Percentiles rank a stretch among this genome's conserved stretches.
Conservation (phyloP, 164 flowering plant genomes). For the Hamamelis virginiana region DNA sequence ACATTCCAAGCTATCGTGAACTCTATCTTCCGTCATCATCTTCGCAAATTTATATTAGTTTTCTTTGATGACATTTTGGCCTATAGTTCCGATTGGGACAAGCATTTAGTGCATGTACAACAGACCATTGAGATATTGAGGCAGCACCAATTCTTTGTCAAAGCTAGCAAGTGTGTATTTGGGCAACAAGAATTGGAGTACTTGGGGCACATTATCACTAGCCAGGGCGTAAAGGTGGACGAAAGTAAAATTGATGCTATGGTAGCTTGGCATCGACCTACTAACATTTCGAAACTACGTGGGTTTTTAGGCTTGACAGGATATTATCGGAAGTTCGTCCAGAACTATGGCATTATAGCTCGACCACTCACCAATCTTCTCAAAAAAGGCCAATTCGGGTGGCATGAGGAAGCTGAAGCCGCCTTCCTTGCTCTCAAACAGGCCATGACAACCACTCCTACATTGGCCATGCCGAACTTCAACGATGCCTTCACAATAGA, state of each 20-base stretch:
- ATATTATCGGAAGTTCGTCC: background rate
- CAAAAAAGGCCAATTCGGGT: too few species aligned
- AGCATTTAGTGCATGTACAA: background rate
- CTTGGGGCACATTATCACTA: too few species aligned
- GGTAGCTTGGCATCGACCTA: background rate
- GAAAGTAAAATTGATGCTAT: background rate
- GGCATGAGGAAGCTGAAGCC: too few species aligned
- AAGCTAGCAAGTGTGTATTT: background rate
- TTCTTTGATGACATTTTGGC: too few species aligned
- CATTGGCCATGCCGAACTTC: background rate
- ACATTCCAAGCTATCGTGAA: too few species aligned
- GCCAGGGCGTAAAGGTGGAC: background rate
- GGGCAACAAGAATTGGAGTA: too few species aligned
- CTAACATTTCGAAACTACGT: background rate
- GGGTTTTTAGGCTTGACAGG: background rate
- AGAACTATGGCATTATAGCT: too few species aligned
- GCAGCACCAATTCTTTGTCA: constrained; percentile 5
- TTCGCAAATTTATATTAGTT: too few species aligned
- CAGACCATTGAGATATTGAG: background rate
- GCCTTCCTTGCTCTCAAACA: too few species aligned
- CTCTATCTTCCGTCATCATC: background rate
- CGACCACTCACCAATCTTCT: background rate
- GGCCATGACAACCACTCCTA: background rate
- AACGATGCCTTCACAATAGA: too few species aligned
- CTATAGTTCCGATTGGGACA: background rate